Evolutionary conservation across 441 rosid species (phyloP).

Genomic region (Euphorbia schlechtendalii): DNA sequence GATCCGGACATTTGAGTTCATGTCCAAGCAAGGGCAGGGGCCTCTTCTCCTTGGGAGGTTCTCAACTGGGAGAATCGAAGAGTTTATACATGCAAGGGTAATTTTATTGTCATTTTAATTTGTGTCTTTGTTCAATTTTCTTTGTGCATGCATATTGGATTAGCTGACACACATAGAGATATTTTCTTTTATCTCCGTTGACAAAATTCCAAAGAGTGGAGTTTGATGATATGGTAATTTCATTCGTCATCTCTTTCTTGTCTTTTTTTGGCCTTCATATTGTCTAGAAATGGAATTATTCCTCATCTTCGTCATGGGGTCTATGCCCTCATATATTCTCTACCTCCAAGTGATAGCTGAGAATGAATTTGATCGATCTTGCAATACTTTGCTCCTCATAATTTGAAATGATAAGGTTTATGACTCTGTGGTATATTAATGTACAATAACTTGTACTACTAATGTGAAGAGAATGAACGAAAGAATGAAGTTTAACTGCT

Average conservation of each 20-base stretch:
- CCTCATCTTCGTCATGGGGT: background rate
- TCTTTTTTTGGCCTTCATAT: background rate
- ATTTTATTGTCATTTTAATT: conserved; percentile 1
- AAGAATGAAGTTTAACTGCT: too few species aligned
- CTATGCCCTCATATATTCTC: background rate
- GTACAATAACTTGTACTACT: background rate
- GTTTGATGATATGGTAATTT: background rate
- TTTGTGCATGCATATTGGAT: background rate
- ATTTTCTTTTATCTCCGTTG: background rate
- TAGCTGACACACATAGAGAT: background rate
- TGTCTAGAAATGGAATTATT: background rate
- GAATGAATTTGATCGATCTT: background rate
- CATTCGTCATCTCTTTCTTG: background rate
- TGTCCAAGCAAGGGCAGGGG: conserved; percentile 86
- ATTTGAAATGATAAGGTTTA: background rate
- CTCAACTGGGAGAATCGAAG: conserved; percentile 77
- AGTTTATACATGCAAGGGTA: conserved; percentile 90
- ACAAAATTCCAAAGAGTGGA: background rate
- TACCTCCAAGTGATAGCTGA: background rate
- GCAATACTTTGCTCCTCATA: background rate
- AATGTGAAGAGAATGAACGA: too few species aligned
- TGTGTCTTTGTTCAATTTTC: background rate
- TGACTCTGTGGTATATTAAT: background rate
- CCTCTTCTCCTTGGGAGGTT: conserved; percentile 75
- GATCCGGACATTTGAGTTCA: conserved; percentile 80